These are phyloP conservation scores for Biscogniauxia marginata DNA, from an alignment of 2,329 filamentous ascomycete species.

Conservation along the genomic window DNA sequence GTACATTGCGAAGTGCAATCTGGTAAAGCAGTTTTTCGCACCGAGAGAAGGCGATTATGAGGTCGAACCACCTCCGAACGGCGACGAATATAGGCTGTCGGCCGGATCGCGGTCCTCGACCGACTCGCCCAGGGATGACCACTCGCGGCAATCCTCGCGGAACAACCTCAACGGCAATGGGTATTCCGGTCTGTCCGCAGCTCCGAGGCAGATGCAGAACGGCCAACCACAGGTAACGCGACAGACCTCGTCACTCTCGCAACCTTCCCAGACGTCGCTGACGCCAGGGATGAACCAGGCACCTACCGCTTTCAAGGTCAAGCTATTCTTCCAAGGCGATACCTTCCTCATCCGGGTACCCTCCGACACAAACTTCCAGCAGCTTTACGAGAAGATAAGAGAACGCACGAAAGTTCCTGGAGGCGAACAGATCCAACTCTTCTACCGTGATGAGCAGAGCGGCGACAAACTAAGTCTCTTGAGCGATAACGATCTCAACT, in stretches of 20 bases:
- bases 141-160: slow-evolving; percentile 64
- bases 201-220: slow-evolving; percentile 44
- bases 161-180: slow-evolving; percentile 60
- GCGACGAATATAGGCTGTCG: slow-evolving; percentile 75
- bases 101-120: slow-evolving; percentile 66
- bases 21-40: slow-evolving; percentile 89
- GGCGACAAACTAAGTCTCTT: slow-evolving; percentile 72
- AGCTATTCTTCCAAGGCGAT: slow-evolving; percentile 90
- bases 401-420: slow-evolving; percentile 75
- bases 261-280: slow-evolving; percentile 57
- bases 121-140: slow-evolving; percentile 58
- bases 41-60: slow-evolving; percentile 91
- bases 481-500: slow-evolving; percentile 77
- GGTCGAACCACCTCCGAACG: slow-evolving; percentile 68
- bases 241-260: slow-evolving; percentile 48
- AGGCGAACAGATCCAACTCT: slow-evolving; percentile 71
- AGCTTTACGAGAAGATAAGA: slow-evolving; percentile 79
- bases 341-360: slow-evolving; percentile 89
- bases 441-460: slow-evolving; percentile 81
- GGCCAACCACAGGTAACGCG: slow-evolving; percentile 42
- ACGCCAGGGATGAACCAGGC: slow-evolving; percentile 47
- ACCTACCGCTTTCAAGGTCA: slow-evolving; percentile 76
- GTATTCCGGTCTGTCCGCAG: slow-evolving; percentile 53
- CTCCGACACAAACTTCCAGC: slow-evolving; percentile 71
- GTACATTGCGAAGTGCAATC: slow-evolving; percentile 79